A percentile compares a stretch with the other conserved stretches of the same genome.
Evolutionary conservation across 1,284 basidiomycete genomes (phyloP).

Genomic region (Trametes pubescens): DNA sequence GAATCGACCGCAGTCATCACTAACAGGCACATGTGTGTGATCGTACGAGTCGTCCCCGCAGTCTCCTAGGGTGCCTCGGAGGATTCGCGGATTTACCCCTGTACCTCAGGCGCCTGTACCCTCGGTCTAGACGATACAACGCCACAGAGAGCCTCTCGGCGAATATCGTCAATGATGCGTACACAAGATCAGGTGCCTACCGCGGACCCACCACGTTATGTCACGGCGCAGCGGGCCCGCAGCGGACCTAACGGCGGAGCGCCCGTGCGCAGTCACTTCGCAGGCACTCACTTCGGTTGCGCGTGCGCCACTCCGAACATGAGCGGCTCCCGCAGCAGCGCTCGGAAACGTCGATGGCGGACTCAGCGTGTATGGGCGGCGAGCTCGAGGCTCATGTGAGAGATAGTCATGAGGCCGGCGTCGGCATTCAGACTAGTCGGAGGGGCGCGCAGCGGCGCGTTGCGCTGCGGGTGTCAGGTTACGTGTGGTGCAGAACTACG

Average conservation of each 20-base stretch:
- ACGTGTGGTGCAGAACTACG: background rate
- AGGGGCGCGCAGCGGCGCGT: background rate
- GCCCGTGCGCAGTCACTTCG: background rate
- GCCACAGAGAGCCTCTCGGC: too few relatives aligned
- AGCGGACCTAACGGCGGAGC: background rate
- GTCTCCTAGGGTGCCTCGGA: too few relatives aligned
- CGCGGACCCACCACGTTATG: background rate
- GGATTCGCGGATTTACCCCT: too few relatives aligned
- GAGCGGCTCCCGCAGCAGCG: background rate
- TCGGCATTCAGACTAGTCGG: background rate
- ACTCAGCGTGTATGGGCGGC: background rate
- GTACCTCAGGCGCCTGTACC: too few relatives aligned
- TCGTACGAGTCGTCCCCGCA: too few relatives aligned
- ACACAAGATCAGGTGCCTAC: background rate
- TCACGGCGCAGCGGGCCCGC: background rate
- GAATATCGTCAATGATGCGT: background rate
- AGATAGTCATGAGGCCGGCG: background rate
- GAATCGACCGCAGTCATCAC: too few relatives aligned
- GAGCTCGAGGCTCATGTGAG: background rate
- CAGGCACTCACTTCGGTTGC: background rate
- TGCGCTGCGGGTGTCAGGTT: background rate
- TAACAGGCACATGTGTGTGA: too few relatives aligned
- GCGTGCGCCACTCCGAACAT: background rate
- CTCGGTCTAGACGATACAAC: too few relatives aligned
- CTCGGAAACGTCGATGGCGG: background rate